Conservation (phyloP, 345 rosid genomes). For the Eucalyptus paniculata region DNA sequence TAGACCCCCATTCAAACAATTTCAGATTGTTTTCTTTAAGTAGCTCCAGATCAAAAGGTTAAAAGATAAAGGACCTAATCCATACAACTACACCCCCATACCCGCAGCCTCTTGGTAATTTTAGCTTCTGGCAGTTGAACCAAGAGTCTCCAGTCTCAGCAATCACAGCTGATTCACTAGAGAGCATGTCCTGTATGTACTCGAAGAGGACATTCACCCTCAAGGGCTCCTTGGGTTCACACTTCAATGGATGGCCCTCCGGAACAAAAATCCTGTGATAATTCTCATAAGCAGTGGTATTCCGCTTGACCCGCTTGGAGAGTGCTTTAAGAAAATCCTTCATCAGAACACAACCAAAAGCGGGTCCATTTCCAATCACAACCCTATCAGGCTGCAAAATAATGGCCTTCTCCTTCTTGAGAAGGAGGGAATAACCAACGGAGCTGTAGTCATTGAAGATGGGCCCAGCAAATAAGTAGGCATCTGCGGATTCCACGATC, state of each 20-base stretch:
- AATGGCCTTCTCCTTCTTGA: constrained; percentile 77
- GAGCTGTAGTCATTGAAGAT: constrained; percentile 77
- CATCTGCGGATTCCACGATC: constrained; percentile 82
- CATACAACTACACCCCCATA: constrained; percentile 1
- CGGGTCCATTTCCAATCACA: constrained; percentile 50
- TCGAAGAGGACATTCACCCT: constrained; percentile 64
- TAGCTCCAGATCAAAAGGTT: not conserved
- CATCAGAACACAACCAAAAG: constrained; percentile 72
- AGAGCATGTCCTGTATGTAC: constrained; percentile 59
- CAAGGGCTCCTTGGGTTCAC: constrained; percentile 45
- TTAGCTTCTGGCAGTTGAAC: constrained; percentile 83
- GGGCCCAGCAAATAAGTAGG: constrained; percentile 73
- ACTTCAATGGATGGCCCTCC: constrained; percentile 34
- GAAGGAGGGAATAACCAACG: constrained; percentile 73
- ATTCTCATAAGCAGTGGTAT: constrained; percentile 53
- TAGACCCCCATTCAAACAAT: not conserved
- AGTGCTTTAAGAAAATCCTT: constrained; percentile 57
- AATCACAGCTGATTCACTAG: constrained; percentile 59
- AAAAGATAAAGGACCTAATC: not conserved
- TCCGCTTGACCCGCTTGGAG: constrained; percentile 37
- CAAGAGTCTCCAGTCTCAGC: constrained; percentile 90
- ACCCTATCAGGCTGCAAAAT: constrained; percentile 67
- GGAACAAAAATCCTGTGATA: constrained; percentile 71
- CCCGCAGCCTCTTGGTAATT: constrained; percentile 70
- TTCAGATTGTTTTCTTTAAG: not conserved